Evolutionary conservation across 2,329 filamentous ascomycete species (phyloP).

Genomic region (Ceratocystis huliohia): DNA sequence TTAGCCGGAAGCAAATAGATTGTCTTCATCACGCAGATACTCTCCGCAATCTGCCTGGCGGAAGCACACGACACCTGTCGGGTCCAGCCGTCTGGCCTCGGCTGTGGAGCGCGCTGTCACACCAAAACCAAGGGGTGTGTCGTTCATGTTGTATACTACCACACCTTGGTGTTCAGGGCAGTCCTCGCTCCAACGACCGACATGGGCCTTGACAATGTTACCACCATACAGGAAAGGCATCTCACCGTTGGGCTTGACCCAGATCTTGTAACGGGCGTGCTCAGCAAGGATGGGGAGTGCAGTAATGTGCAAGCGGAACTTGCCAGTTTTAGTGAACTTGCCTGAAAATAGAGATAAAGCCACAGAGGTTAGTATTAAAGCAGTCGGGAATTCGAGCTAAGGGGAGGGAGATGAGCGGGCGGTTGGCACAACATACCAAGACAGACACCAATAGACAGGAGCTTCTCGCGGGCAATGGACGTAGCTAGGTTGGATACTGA

Average conservation of each 20-base stretch:
- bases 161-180: conserved; percentile 87
- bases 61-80: conserved; percentile 80
- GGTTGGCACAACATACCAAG: conserved; percentile 38
- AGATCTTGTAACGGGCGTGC: conserved; percentile 91
- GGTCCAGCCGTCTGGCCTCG: conserved; percentile 72
- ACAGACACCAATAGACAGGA: conserved; percentile 81
- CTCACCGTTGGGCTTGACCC: conserved; percentile 90
- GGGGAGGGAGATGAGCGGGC: not conserved
- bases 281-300: conserved; percentile 75
- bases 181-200: conserved; percentile 79
- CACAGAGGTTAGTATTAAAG: not conserved
- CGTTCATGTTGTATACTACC: conserved; percentile 81
- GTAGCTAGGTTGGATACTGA: conserved; percentile 85
- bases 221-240: conserved; percentile 96
- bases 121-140: conserved; percentile 86
- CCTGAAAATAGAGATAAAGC: conserved; percentile 34
- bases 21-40: conserved; percentile 75
- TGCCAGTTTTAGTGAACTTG: conserved; percentile 93
- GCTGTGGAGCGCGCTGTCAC: conserved; percentile 78
- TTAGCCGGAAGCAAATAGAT: conserved; percentile 45
- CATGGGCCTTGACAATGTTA: conserved; percentile 59
- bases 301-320: conserved; percentile 90
- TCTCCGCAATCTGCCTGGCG: conserved; percentile 89
- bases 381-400: not conserved
- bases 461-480: conserved; percentile 65